phyloP scores from a whole-genome alignment of 139 green algal genomes.

The Gonium pectorale region DNA sequence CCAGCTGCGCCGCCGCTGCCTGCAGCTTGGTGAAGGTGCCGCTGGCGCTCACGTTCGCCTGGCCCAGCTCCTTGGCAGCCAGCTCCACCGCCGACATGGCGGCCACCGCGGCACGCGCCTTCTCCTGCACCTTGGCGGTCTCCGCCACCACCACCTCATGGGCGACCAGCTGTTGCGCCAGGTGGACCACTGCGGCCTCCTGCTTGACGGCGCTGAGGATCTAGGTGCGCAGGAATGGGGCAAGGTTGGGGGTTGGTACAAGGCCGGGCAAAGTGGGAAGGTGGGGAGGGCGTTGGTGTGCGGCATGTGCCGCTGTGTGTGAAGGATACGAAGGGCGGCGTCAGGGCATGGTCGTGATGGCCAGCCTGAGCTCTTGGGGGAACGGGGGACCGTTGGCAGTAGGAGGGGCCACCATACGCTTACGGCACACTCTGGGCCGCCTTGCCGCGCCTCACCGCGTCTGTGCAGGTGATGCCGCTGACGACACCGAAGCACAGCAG shows the following conservation, averaged over 20 bases:
- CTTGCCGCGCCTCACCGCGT: slow-evolving; percentile 42
- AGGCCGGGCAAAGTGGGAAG: background rate
- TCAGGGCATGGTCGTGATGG: too few relatives aligned
- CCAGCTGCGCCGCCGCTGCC: slow-evolving; percentile 47
- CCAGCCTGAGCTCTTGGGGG: too few relatives aligned
- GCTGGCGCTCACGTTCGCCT: slow-evolving; percentile 29
- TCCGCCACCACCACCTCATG: slow-evolving; percentile 66
- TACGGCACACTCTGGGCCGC: too few relatives aligned
- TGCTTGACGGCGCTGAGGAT: slow-evolving; percentile 75
- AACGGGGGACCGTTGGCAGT: too few relatives aligned
- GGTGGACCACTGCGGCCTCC: slow-evolving; percentile 82
- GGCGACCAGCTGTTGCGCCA: slow-evolving; percentile 81
- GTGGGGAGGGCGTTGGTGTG: background rate
- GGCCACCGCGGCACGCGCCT: slow-evolving; percentile 59
- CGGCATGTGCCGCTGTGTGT: too few relatives aligned
- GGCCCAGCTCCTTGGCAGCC: slow-evolving; percentile 40
- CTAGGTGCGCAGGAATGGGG: slow-evolving; percentile 3
- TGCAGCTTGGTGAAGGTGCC: slow-evolving; percentile 44
- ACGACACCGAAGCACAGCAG: slow-evolving; percentile 82
- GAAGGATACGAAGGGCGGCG: too few relatives aligned
- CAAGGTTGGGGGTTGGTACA: too few relatives aligned
- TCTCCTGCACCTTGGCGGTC: slow-evolving; percentile 59
- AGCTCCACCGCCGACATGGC: slow-evolving; percentile 49
- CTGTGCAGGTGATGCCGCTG: slow-evolving; percentile 78
- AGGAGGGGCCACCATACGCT: too few relatives aligned